Base-by-base conservation (phyloP, 2,329 filamentous ascomycete species). In the Arthroderma uncinatum region DNA sequence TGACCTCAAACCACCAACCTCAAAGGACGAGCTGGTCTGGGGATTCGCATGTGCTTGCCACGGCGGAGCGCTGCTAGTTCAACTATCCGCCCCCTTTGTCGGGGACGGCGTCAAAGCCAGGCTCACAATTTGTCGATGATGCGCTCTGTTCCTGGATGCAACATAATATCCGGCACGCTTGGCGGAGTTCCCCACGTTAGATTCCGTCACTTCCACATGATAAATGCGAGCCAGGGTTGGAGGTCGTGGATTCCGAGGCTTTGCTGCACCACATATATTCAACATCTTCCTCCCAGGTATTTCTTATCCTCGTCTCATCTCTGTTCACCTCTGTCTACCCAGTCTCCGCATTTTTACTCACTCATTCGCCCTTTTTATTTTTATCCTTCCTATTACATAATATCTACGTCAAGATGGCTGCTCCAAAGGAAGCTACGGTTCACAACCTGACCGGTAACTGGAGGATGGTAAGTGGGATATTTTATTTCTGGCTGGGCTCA, bases 391-490 rank as follows among this genome's bases (percentile, higher is more conserved):
- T 37, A 67, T 48, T 60, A 44, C 39, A 54, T 54, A 40, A 54
- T 61, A 58, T 59, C 54, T 69, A 79, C 58, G 12, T 23, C 19
- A 54, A 56, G 66, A 91, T 91, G 87, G 86, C 87, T 62, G 85
- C 85, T 60, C 87, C 87, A 57, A 70, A 79, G 55, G 77, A 78
- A 60, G 82, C 85, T 75, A 87, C 79, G 53, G 78, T 84, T 64
- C 78, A 79, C 62, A 78, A 89, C 74, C 79, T 91, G 64, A 82
- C 72, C 64, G 87, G 87, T 61, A 81, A 79, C 66, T 91, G 84
- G 79, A 70, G 77, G 58, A 80, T 91, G 79, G 86, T 88, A 76
- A 64, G 79, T 30, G 19, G 30, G 42, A 25, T 23, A 47, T 50
- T 56, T 30, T 37, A 47, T 57, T 8, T 55, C 28, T 56, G 10